A percentile compares a stretch with the other conserved stretches of the same genome.
Conservation (phyloP, 768 basidiomycete genomes). For the Suillus brevipes region DNA sequence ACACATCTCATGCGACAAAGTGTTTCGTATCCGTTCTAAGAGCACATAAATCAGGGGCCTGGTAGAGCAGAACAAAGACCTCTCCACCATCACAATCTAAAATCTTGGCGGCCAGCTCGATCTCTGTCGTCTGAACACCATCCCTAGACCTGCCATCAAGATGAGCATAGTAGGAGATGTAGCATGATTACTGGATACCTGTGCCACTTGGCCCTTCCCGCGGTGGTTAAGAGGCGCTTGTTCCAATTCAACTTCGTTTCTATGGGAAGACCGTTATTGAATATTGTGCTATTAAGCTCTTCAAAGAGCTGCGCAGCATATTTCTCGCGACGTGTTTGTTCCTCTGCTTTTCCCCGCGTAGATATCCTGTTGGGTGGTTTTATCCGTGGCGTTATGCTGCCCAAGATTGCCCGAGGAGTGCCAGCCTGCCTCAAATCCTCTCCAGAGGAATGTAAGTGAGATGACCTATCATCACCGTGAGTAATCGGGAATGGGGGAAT, state of each 20-base stretch:
- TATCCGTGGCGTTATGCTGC: constrained; percentile 10
- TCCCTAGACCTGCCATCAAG: constrained; percentile 47
- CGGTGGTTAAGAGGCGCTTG: constrained; percentile 63
- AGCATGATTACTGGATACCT: constrained; percentile 37
- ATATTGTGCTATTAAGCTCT: constrained; percentile 59
- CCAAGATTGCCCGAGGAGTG: constrained; percentile 9
- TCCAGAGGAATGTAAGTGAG: constrained; percentile 10
- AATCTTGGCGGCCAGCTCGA: constrained; percentile 83
- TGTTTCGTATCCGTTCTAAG: constrained; percentile 77
- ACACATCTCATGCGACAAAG: constrained; percentile 90
- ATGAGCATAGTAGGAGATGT: background rate
- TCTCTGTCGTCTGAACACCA: constrained; percentile 59
- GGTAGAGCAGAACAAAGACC: background rate
- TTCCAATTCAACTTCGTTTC: constrained; percentile 66
- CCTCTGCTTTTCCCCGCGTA: constrained; percentile 46
- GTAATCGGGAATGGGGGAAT: background rate
- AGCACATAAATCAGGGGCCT: background rate
- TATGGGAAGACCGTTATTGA: constrained; percentile 52
- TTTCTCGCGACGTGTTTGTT: constrained; percentile 43
- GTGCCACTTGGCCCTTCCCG: constrained; percentile 68
- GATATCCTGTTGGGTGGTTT: constrained; percentile 23
- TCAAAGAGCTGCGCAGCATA: constrained; percentile 63
- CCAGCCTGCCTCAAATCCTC: background rate
- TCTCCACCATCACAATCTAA: constrained; percentile 69
- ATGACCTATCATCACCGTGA: background rate